Percentiles rank a stretch among this genome's conserved stretches.
Evolutionary conservation across 345 rosid species (phyloP).

Genomic region (Triadica sebifera): DNA sequence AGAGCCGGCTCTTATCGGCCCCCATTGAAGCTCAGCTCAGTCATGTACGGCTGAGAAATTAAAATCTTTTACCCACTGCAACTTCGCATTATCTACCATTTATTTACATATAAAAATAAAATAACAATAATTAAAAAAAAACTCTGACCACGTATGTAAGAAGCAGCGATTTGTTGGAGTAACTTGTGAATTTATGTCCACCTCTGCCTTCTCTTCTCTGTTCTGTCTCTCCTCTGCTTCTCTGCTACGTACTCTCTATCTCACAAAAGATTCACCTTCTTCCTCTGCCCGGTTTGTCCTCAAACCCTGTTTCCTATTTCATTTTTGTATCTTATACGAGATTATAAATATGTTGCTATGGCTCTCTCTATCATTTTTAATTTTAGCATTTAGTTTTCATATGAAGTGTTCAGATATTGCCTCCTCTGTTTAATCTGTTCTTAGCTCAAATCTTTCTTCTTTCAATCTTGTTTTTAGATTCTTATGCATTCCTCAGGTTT

Average conservation of each 20-base stretch:
- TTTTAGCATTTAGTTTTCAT: neutral
- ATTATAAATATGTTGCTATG: neutral
- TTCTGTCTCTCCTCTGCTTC: constrained; percentile 12
- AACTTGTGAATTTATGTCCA: constrained; percentile 25
- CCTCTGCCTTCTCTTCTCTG: neutral
- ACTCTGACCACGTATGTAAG: neutral
- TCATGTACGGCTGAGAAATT: neutral
- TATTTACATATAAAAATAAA: neutral
- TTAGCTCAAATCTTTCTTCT: neutral
- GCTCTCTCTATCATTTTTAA: neutral
- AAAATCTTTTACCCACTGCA: constrained; percentile 1
- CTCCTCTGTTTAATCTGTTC: neutral
- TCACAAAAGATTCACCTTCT: constrained; percentile 9
- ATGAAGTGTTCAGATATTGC: neutral
- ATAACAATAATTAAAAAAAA: neutral
- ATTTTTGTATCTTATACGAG: no score
- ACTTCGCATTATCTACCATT: neutral
- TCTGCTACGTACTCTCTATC: constrained; percentile 14
- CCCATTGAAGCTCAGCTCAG: constrained; percentile 3
- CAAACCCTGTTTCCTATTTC: neutral
- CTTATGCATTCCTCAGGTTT: neutral
- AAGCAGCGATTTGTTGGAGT: constrained; percentile 32
- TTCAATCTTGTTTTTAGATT: neutral
- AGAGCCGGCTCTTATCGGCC: constrained; percentile 16
- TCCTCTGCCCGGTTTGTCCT: constrained; percentile 20